phyloP scores from a whole-genome alignment of 116 monocot species.

The Posidonia oceanica region DNA sequence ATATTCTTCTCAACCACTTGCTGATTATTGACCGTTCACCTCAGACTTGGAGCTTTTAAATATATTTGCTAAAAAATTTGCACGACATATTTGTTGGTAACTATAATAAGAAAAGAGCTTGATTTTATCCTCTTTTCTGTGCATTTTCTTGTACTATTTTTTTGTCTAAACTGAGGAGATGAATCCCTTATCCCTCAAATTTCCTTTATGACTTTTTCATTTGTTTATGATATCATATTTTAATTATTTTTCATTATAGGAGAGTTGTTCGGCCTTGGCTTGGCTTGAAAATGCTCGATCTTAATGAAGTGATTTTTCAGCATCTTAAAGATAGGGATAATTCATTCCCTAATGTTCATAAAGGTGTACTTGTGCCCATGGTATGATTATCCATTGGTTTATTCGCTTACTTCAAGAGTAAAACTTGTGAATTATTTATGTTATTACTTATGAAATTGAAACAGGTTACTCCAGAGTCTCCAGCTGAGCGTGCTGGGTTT shows the following conservation, averaged over 20 bases:
- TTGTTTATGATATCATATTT: not conserved
- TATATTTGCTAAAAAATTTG: no score
- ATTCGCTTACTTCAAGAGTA: not conserved
- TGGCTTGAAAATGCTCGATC: constrained; percentile 87
- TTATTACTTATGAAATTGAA: not conserved
- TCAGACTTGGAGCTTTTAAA: no score
- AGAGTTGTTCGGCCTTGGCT: constrained; percentile 89
- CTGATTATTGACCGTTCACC: no score
- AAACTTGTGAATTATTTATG: not conserved
- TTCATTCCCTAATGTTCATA: constrained; percentile 61
- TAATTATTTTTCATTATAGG: constrained; percentile 24
- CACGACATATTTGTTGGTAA: no score
- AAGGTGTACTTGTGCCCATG: constrained; percentile 72
- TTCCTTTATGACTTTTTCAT: not conserved
- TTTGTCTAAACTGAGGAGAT: no score
- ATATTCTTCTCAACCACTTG: no score
- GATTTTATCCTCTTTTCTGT: no score
- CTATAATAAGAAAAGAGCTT: no score
- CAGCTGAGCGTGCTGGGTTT: constrained; percentile 77
- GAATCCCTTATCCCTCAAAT: no score
- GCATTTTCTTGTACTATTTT: no score
- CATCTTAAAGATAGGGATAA: constrained; percentile 78
- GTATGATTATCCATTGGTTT: constrained; percentile 22
- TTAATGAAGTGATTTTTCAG: constrained; percentile 51
- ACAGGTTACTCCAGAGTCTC: constrained; percentile 87